Evolutionary conservation across 495 filamentous ascomycete genomes (phyloP), one percentile per base, ranked within the genome.

Genomic region (Xylaria bambusicola): DNA sequence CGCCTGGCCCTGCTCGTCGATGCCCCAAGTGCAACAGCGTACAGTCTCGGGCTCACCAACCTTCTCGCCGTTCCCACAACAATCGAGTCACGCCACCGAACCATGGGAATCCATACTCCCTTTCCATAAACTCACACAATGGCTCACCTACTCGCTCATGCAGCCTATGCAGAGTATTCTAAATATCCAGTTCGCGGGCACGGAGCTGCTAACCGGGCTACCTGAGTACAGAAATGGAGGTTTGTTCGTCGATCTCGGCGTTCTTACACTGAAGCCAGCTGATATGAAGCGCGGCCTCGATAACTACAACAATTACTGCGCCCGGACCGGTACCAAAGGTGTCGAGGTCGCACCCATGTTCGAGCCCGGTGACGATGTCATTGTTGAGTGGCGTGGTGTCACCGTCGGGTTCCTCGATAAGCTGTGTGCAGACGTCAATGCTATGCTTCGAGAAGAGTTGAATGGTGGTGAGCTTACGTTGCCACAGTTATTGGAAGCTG

Each of bases 41-140:
- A 26, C 21, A 0, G 5, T 27, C 10, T 67, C 71, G 6, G 69
- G 74, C 2, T 67, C 60, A 38, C 76, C 77, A 21, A 70, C 69
- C 12, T 72, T 80, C 58, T 79, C 76, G 1, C 76, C 76, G 2
- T 80, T 80, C 63, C 76, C 77, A 71, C 9, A 65, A 33, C 62
- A 62, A 54, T 46, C 70, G 45, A 57, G 67, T 38, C 61, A 64
- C 57, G 71, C 73, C 18, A 82, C 86, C 10, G 82, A 86, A 29
- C 81, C 87, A 0, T 98, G 94, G 95, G 93, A 98, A 68, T 88
- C 83, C 65, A 97, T 98, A 62, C 87, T 96, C 6, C 93, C 95
- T 1, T 95, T 96, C 82, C 91, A 95, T 76, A 95, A 95, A 66
- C 83, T 93, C 26, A 93, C 91, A 0, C 91, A 95, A 64, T 95